These are phyloP conservation scores for Puccinia brachypodii DNA, from an alignment of 1,284 basidiomycete species.

Conservation along the genomic window DNA sequence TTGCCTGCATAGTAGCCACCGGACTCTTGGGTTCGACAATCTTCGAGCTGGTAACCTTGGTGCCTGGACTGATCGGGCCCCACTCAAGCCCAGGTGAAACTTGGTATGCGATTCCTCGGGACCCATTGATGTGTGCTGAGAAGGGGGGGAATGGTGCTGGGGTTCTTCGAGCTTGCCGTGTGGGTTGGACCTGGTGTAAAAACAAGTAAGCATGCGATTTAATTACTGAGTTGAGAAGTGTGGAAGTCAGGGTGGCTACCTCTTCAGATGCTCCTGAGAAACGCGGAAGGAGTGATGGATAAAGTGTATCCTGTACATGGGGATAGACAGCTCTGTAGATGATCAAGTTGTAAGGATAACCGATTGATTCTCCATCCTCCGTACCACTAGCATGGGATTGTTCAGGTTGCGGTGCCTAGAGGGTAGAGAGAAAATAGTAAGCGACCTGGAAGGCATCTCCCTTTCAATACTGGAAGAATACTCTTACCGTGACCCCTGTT, in stretches of 20 bases:
- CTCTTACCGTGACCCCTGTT: background rate
- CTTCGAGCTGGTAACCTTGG: background rate
- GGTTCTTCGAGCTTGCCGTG: background rate
- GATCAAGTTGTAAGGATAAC: constrained; percentile 35
- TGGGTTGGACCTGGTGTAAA: background rate
- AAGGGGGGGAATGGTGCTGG: constrained; percentile 9
- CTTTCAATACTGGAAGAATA: background rate
- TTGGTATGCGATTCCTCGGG: constrained; percentile 12
- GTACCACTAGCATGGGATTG: background rate
- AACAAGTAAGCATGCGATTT: background rate
- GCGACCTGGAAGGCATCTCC: background rate
- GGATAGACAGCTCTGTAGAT: constrained; percentile 33
- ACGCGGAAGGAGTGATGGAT: background rate
- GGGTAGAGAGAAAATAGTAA: background rate
- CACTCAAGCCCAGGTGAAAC: background rate
- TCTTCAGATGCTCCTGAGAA: background rate
- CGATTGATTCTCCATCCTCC: background rate
- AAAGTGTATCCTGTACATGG: background rate
- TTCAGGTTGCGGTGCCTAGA: background rate
- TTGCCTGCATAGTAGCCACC: background rate
- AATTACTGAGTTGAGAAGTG: background rate
- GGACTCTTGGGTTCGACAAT: background rate
- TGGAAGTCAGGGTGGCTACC: background rate
- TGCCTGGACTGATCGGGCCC: background rate
- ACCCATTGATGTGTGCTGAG: background rate